phyloP scores from a whole-genome alignment of 2,329 filamentous ascomycete species.

The Diaporthe ampelina region DNA sequence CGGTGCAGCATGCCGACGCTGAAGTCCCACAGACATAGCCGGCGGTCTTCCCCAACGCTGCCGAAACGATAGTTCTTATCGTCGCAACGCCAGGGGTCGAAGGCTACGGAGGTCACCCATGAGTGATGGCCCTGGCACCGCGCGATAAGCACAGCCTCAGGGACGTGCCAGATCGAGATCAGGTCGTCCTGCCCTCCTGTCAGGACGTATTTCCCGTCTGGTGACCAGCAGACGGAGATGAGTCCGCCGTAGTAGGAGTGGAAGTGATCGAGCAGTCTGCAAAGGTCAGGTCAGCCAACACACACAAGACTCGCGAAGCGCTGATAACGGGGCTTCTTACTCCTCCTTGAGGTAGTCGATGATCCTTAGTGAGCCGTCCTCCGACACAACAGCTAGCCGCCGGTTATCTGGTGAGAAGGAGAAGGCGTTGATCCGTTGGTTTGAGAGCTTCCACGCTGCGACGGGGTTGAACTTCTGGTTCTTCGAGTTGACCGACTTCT shows the following conservation, averaged over 20 bases:
- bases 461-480: constrained; percentile 96
- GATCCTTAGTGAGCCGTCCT: constrained; percentile 90
- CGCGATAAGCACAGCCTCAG: constrained; percentile 86
- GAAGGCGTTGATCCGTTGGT: constrained; percentile 90
- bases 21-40: constrained; percentile 96
- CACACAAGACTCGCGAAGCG: neutral
- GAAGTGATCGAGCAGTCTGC: constrained; percentile 86
- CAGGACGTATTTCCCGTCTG: constrained; percentile 94
- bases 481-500: constrained; percentile 93
- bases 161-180: constrained; percentile 94
- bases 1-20: constrained; percentile 96
- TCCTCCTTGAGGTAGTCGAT: constrained; percentile 94
- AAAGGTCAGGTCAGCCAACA: constrained; percentile 17
- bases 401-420: constrained; percentile 91
- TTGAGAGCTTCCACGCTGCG: constrained; percentile 91
- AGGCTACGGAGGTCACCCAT: constrained; percentile 93
- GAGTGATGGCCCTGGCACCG: constrained; percentile 96
- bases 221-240: constrained; percentile 96
- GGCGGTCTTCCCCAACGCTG: constrained; percentile 93
- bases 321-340: constrained; percentile 62
- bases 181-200: constrained; percentile 97
- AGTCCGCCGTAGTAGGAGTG: constrained; percentile 94
- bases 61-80: constrained; percentile 96
- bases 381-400: constrained; percentile 90
- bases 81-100: constrained; percentile 97